phyloP scores from a whole-genome alignment of 2,329 filamentous ascomycete genomes.

The Phyllosticta paracitricarpa region DNA sequence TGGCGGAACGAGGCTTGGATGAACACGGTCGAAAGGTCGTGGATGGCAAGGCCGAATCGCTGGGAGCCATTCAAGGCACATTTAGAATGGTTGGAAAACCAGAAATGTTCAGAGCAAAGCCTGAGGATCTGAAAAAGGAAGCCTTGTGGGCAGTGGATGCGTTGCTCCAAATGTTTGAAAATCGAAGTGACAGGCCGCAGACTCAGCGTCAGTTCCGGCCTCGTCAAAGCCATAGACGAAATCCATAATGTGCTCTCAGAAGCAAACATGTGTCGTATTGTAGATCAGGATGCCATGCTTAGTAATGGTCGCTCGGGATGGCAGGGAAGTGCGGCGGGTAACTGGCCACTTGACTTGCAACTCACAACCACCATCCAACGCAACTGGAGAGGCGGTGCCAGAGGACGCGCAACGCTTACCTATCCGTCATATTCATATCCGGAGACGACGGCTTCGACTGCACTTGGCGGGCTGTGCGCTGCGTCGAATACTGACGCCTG shows the following conservation, averaged over 20 bases:
- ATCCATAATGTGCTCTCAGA: neutral
- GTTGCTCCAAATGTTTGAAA: slow-evolving; percentile 8
- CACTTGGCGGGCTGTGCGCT: neutral
- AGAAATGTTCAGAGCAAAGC: slow-evolving; percentile 21
- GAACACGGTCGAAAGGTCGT: slow-evolving; percentile 15
- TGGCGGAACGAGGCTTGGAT: slow-evolving; percentile 22
- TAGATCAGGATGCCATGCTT: neutral
- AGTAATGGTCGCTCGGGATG: neutral
- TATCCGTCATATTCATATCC: slow-evolving; percentile 4
- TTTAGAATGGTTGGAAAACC: slow-evolving; percentile 16
- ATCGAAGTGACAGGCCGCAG: neutral
- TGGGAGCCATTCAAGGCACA: slow-evolving; percentile 7
- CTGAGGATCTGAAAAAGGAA: slow-evolving; percentile 18
- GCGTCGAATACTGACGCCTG: neutral
- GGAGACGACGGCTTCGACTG: neutral
- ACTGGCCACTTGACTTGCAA: slow-evolving; percentile 3
- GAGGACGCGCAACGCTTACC: slow-evolving; percentile 4
- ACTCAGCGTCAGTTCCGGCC: neutral
- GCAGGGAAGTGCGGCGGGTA: slow-evolving; percentile 1
- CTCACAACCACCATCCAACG: neutral
- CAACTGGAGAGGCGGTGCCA: slow-evolving; percentile 5
- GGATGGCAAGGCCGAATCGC: slow-evolving; percentile 4
- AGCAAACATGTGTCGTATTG: neutral
- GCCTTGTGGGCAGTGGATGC: slow-evolving; percentile 15
- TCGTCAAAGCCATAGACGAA: neutral